Base-by-base conservation (phyloP, 2,329 filamentous ascomycete genomes). In the Epichloe sp. region DNA sequence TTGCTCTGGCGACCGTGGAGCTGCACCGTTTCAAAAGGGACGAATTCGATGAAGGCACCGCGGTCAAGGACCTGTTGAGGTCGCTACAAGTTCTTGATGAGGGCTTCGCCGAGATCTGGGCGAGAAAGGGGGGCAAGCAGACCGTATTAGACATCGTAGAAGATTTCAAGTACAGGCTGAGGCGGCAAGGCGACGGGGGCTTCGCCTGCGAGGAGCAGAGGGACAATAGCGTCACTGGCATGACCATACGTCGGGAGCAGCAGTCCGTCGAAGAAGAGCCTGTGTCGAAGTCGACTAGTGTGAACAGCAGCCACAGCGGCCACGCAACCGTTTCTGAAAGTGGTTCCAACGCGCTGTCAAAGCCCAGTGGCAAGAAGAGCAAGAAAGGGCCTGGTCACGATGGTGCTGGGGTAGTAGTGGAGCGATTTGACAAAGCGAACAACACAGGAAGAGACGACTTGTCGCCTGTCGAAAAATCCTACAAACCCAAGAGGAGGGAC, bases 101-200 rank as follows among this genome's bases (percentile, higher is more conserved):
- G 44, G 36, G 35, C 10, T 52, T 54, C 15, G 49, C 43, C 26
- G 38, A 49, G 19, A 35, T 34, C 15, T 47, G 42, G 52, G 12
- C 42, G 12, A 35, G 19, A 2, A 52, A 37, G 34, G 19, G 26
- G n/a, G 38, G 43, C 7, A 50, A 23, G 15, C 26, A 23, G 8
- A n/a, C 47, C 6, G 42, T 54, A 34, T 19, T 54, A 11, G 52
- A 50, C 12, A 49, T 54, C n/a, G 52, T 54, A 4, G 52, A 54
- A 21, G 52, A 54, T 15, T 54, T 54, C 35, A 54, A 50, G 15
- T 36, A 44, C 35, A 52, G 17, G 43, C 35, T 54, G 23, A 37
- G 49, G 19, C 46, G 26, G 31, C 19, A 45, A 15, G 43, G 36
- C 3, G 43, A 44, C 43, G 19, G 17, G 23, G 12, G 7, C 4